Percentiles rank a stretch among this genome's conserved stretches.
Conservation (phyloP, 2,329 filamentous ascomycete genomes). For the Aureobasidium pullulans region DNA sequence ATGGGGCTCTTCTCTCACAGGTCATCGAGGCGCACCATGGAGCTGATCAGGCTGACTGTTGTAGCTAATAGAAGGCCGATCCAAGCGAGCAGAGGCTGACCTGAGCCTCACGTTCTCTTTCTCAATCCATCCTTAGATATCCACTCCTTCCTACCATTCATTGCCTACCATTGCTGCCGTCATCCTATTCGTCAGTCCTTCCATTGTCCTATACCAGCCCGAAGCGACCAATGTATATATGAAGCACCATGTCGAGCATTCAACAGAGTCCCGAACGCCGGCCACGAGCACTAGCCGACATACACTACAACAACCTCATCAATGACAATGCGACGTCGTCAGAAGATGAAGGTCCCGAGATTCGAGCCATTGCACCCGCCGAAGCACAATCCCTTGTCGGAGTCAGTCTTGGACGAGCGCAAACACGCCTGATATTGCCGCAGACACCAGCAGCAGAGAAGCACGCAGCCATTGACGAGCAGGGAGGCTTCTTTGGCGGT, state of each 20-base stretch:
- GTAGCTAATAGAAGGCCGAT: background rate
- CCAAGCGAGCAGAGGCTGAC: background rate
- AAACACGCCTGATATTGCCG: constrained; percentile 50
- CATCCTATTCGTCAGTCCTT: background rate
- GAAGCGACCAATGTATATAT: background rate
- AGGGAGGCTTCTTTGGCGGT: constrained; percentile 41
- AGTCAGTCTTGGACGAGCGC: constrained; percentile 51
- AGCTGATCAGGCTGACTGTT: background rate
- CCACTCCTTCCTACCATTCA: background rate
- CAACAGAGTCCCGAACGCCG: background rate
- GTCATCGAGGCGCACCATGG: constrained; percentile 1
- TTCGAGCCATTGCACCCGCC: constrained; percentile 26
- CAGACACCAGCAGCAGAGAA: constrained; percentile 53
- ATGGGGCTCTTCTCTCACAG: background rate
- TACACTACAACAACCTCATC: constrained; percentile 34
- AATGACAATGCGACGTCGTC: constrained; percentile 35
- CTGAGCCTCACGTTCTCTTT: background rate
- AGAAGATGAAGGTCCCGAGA: constrained; percentile 32
- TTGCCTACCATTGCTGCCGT: background rate
- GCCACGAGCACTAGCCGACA: constrained; percentile 33
- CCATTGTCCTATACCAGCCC: background rate
- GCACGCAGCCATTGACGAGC: constrained; percentile 46
- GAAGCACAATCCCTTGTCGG: constrained; percentile 44
- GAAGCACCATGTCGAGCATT: background rate
- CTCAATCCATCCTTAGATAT: background rate